Evolutionary conservation across 352 stramenopile species (phyloP).

Genomic region (Pythium myriotylum): DNA sequence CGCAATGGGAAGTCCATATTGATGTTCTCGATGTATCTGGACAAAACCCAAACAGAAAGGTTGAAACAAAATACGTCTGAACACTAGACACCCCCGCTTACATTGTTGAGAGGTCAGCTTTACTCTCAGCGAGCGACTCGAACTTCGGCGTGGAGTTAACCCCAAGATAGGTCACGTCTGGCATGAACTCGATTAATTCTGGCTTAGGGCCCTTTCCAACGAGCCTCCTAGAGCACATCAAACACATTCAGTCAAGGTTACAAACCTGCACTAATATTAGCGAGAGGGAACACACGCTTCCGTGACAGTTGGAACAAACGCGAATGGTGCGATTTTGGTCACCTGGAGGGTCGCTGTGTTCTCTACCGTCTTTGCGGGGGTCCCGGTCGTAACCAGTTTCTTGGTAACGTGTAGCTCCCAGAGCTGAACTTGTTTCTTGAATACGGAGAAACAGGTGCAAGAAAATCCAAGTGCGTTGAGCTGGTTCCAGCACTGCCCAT

Average conservation of each 20-base stretch:
- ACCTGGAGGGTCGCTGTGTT: not conserved
- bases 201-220: not conserved
- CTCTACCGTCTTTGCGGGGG: not conserved
- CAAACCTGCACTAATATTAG: not conserved
- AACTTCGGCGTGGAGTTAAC: not conserved
- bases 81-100: not conserved
- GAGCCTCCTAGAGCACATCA: not conserved
- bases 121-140: not conserved
- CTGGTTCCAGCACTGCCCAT: not conserved
- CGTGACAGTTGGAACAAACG: not conserved
- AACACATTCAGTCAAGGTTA: not conserved
- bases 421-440: not conserved
- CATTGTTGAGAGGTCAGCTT: not conserved
- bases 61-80: too few species aligned
- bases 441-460: not conserved
- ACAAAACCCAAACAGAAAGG: too few species aligned
- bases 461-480: not conserved
- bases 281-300: not conserved
- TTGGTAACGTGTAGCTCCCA: not conserved
- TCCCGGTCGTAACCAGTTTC: not conserved
- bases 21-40: constrained; percentile 7
- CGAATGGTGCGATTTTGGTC: not conserved
- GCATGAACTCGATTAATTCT: not conserved
- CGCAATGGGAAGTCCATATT: not conserved
- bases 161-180: not conserved